These are phyloP conservation scores for Hortiboletus rubellus DNA, from an alignment of 1,284 basidiomycete species.

Conservation along the genomic window DNA sequence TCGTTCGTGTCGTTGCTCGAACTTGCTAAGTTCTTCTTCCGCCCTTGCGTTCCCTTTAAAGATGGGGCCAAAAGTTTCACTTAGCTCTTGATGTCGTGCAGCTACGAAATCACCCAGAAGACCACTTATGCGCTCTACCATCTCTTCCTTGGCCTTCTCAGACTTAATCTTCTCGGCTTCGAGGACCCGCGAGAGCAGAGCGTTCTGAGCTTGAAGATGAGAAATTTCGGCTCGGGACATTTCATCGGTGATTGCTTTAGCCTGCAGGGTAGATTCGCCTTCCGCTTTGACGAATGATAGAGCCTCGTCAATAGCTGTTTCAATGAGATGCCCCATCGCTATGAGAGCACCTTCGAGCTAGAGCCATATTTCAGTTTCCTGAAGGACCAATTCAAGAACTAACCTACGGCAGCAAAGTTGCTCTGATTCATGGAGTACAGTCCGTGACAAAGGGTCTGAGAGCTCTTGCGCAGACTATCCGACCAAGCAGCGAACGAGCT, in stretches of 20 bases:
- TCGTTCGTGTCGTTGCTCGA: conserved; percentile 50
- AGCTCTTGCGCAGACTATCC: conserved; percentile 49
- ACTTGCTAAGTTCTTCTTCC: conserved; percentile 50
- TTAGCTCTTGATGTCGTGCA: conserved; percentile 68
- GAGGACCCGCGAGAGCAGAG: conserved; percentile 60
- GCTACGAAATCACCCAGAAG: conserved; percentile 71
- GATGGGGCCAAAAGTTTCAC: conserved; percentile 56
- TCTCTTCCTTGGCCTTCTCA: conserved; percentile 65
- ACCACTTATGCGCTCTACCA: conserved; percentile 70
- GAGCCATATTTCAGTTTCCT: not conserved
- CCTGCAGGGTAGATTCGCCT: conserved; percentile 49
- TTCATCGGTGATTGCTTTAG: conserved; percentile 51
- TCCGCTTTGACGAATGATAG: conserved; percentile 58
- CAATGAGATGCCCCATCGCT: conserved; percentile 54
- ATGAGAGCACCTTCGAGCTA: conserved; percentile 57
- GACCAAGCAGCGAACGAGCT: conserved; percentile 56
- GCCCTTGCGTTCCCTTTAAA: conserved; percentile 57
- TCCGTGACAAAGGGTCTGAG: conserved; percentile 48
- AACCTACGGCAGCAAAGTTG: conserved; percentile 47
- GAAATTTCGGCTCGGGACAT: conserved; percentile 61
- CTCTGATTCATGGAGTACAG: conserved; percentile 44
- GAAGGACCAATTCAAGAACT: not conserved
- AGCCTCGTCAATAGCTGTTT: conserved; percentile 60
- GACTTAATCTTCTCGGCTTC: conserved; percentile 66
- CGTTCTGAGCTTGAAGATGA: conserved; percentile 73